Evolutionary conservation across 208 protist species (phyloP).

Genomic region (Acanthamoeba rhysodes): DNA sequence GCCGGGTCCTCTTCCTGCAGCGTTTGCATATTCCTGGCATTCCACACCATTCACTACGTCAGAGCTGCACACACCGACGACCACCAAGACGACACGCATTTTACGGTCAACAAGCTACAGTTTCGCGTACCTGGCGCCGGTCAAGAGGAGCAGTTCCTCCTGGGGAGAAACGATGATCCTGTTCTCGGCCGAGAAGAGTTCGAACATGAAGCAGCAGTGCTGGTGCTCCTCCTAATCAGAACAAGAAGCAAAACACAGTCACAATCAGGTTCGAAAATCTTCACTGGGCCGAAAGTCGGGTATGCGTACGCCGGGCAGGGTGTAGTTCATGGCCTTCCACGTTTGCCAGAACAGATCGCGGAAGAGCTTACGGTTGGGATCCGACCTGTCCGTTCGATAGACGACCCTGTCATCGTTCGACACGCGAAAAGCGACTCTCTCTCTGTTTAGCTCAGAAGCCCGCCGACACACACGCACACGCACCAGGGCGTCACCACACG

Average conservation of each 20-base stretch:
- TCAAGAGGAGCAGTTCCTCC: background rate
- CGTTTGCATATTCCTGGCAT: background rate
- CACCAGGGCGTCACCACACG: no score
- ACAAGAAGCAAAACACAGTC: background rate
- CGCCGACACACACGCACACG: background rate
- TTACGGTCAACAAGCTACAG: background rate
- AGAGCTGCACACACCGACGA: no score
- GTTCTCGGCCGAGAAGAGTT: constrained; percentile 56
- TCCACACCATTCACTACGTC: background rate
- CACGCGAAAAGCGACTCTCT: no score
- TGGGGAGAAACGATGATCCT: background rate
- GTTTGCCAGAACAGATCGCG: constrained; percentile 38
- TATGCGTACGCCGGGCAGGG: background rate
- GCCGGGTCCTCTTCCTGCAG: constrained; percentile 11
- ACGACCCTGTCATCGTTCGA: background rate
- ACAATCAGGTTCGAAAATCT: no score
- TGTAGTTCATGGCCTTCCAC: background rate
- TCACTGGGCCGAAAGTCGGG: background rate
- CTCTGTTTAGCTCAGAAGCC: background rate
- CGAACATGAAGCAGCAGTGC: constrained; percentile 56
- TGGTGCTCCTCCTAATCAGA: background rate
- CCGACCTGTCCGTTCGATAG: background rate
- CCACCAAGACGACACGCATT: no score
- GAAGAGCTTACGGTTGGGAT: background rate
- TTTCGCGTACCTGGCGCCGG: background rate